phyloP scores from a whole-genome alignment of 2,329 filamentous ascomycete species.

The Seiridium cupressi region DNA sequence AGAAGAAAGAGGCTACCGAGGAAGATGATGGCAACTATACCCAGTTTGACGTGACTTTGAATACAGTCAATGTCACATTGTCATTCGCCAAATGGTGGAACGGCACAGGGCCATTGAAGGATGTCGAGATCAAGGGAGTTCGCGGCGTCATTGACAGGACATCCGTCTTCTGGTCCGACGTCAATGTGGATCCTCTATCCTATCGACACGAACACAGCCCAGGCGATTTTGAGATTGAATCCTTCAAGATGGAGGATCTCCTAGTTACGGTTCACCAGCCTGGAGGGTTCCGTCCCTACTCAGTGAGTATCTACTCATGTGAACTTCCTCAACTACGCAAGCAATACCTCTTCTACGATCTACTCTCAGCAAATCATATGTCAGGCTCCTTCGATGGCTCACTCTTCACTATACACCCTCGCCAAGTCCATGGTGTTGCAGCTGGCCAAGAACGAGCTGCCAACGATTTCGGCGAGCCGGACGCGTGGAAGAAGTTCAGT shows the following conservation, averaged over 20 bases:
- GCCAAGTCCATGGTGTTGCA: slow-evolving; percentile 80
- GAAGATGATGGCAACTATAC: slow-evolving; percentile 95
- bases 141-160: slow-evolving; percentile 90
- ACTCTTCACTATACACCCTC: slow-evolving; percentile 93
- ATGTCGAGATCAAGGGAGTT: slow-evolving; percentile 92
- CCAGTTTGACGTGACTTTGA: slow-evolving; percentile 93
- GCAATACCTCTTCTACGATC: slow-evolving; percentile 97
- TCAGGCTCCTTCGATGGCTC: slow-evolving; percentile 94
- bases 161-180: slow-evolving; percentile 69
- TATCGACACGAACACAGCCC: slow-evolving; percentile 86
- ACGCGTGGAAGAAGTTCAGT: slow-evolving; percentile 93
- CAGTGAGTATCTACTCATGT: slow-evolving; percentile 92
- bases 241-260: slow-evolving; percentile 93
- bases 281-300: slow-evolving; percentile 86
- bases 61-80: slow-evolving; percentile 91
- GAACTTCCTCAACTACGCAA: slow-evolving; percentile 90
- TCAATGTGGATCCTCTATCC: slow-evolving; percentile 75
- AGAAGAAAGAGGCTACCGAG: slow-evolving; percentile 43
- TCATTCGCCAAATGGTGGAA: slow-evolving; percentile 99
- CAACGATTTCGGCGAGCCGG: slow-evolving; percentile 60
- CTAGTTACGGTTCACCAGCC: slow-evolving; percentile 91
- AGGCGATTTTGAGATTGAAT: slow-evolving; percentile 95
- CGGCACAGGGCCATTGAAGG: slow-evolving; percentile 83
- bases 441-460: slow-evolving; percentile 58
- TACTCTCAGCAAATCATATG: slow-evolving; percentile 92